A percentile compares a stretch with the other conserved stretches of the same genome.
Evolutionary conservation across 805 yeast species (phyloP).

Genomic region (Kregervanrija pseudodelftensis): DNA sequence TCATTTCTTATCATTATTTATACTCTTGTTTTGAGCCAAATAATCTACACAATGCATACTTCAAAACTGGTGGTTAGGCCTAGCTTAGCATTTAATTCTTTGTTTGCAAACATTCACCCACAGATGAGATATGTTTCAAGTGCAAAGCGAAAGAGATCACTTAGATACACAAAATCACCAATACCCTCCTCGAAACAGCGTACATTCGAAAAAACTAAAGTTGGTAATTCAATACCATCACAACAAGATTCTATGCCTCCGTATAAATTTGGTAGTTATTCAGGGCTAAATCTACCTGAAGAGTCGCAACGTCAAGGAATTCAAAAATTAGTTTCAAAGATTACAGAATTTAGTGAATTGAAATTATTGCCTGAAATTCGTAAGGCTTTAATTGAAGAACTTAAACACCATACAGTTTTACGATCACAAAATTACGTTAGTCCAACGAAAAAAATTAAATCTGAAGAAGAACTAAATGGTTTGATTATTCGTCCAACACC

Average conservation of each 20-base stretch:
- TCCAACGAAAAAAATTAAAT: constrained; percentile 23
- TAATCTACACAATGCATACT: too few relatives aligned
- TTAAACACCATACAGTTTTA: constrained; percentile 38
- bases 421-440: constrained; percentile 27
- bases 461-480: constrained; percentile 29
- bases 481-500: constrained; percentile 57
- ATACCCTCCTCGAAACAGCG: too few relatives aligned
- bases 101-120: too few relatives aligned
- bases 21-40: too few relatives aligned
- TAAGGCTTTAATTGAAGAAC: constrained; percentile 47
- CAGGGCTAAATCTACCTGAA: constrained; percentile 38
- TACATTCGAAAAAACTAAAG: too few relatives aligned
- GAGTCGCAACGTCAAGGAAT: constrained; percentile 28
- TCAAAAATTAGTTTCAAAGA: constrained; percentile 40
- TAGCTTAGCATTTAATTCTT: too few relatives aligned
- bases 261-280: constrained; percentile 41
- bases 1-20: too few relatives aligned
- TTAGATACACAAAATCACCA: too few relatives aligned
- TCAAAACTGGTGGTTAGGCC: too few relatives aligned
- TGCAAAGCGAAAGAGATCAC: too few relatives aligned
- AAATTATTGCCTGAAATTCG: constrained; percentile 64
- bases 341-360: constrained; percentile 58
- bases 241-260: constrained; percentile 18
- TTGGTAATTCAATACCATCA: not conserved
- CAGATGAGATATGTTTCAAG: too few relatives aligned